Base-by-base conservation (phyloP, 2,329 filamentous ascomycete genomes). In the Phialocephala subalpina region DNA sequence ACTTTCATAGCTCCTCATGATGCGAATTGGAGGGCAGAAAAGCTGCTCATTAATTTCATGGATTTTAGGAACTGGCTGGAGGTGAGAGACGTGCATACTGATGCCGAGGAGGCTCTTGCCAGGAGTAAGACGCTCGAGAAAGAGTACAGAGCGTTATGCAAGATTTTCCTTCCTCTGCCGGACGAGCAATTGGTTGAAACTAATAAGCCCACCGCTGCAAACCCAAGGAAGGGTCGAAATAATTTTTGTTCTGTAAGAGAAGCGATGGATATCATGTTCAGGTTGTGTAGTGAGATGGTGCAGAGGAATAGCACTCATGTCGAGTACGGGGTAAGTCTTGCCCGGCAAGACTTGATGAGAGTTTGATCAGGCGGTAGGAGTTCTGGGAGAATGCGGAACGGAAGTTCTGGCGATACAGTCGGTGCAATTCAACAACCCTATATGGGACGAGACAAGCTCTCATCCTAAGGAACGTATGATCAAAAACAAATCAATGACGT, bases 161-260 rank as follows among this genome's bases (percentile, higher is more conserved):
- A 29, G 27, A n/a, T 27, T 14, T 53, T 53, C 14, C 12, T 12
- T 22, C 11, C 12, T 14, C 1, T 18, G 11, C 12, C 1, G 49
- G 49, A 53, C 8, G 25, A 53, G 5, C 22, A 18, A 9, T 1
- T 18, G 22, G n/a, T 18, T 27, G 22, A 9, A 3, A 25, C n/a
- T 27, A 49, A 49, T 11, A 27, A 49, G 8, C 22, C 18, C 1
- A 8, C 45, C 2, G 9, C 45, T 25, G 20, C 11, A 27, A 53
- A 25, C 29, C 49, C 49, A 16, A 33, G 6, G 25, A 18, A 53
- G 45, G 20, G 20, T 5, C 49, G 49, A 22, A 53, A 27, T 8
- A 53, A 29, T 29, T 53, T 53, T 11, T 53, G 49, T 53, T 53
- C 49, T 29, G 11, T 53, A n/a, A 53, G 49, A 25, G 49, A 33